Evolutionary conservation across 768 basidiomycete genomes (phyloP).

Genomic region (Boletellus emodensis): DNA sequence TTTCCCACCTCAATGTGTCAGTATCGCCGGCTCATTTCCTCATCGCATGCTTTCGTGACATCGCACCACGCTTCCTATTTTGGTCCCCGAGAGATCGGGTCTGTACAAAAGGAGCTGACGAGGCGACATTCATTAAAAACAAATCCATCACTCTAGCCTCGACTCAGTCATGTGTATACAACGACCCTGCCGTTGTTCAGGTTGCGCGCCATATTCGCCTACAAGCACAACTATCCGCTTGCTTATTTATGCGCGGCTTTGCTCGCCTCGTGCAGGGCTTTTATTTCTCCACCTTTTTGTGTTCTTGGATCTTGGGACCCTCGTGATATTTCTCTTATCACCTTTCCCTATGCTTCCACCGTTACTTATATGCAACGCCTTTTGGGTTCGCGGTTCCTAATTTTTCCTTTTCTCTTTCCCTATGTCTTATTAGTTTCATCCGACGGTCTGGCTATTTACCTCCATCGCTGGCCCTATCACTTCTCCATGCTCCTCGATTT

Average conservation of each 20-base stretch:
- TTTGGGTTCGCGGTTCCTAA: conserved; percentile 23
- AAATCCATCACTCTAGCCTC: conserved; percentile 18
- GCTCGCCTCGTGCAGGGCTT: conserved; percentile 21
- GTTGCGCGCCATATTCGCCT: conserved; percentile 23
- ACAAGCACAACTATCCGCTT: conserved; percentile 21
- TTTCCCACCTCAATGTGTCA: conserved; percentile 39
- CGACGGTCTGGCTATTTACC: conserved; percentile 18
- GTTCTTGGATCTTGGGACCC: conserved; percentile 42
- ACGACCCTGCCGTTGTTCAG: conserved; percentile 19
- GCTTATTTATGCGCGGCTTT: conserved; percentile 33
- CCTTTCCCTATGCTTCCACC: conserved; percentile 14
- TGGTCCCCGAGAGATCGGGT: conserved; percentile 30
- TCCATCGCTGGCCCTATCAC: conserved; percentile 1
- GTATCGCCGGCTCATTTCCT: conserved; percentile 36
- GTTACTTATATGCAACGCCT: conserved; percentile 15
- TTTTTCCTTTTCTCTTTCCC: conserved; percentile 15
- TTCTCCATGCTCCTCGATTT: not conserved
- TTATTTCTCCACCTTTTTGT: conserved; percentile 31
- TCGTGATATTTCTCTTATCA: conserved; percentile 22
- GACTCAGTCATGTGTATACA: conserved; percentile 33
- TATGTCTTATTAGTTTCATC: conserved; percentile 29
- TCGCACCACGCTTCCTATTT: conserved; percentile 35
- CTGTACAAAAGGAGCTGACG: conserved; percentile 38
- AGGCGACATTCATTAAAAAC: conserved; percentile 32
- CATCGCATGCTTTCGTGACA: conserved; percentile 41